Base-by-base conservation (phyloP, 2,329 filamentous ascomycete species). In the Plenodomus biglobosus region DNA sequence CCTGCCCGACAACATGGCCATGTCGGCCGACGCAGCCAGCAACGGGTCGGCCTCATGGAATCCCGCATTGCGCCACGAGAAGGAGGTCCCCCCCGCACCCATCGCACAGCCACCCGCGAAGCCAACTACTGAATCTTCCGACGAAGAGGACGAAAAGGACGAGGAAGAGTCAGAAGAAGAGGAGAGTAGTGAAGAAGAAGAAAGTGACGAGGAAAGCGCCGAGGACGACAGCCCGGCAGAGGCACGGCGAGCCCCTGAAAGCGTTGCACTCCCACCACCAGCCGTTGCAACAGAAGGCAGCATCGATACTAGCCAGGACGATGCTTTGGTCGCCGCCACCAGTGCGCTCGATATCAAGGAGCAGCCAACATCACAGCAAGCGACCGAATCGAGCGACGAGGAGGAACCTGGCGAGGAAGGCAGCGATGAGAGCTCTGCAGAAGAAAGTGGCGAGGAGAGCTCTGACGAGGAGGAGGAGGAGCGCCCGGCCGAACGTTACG, bases 31-130 rank as follows among this genome's bases (percentile, higher is more conserved):
- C 22, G 47, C 57, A 3, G 37, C 58, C 17, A 45, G 55, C 13
- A 11, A 32, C 3, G 27, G 27, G 7, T 32, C 27, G 27, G 44
- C 74, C 44, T 75, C 76, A 17, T 83, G 81, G 81, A 79, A 84
- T 72, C 80, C 81, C 38, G 80, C 81, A 17, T 66, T 80, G 51
- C 71, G 78, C 61, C 75, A 76, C 32, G 75, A 81, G 47, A 57
- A 65, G 30, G 47, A 58, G 21, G 39, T 45, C 21, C 48, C 21
- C 40, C 39, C 53, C 27, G 44, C 57, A 20, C 36, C 48, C 38
- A 47, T 17, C 41, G 18, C 51, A 37, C 52, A 58, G 13, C 48
- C 36, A 1, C 54, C 61, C 36, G 47, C 56, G 20, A 38, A 57
- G 51, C 35, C 56, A 40, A 45, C 54, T 41, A 38, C 44, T 7